These are phyloP conservation scores for Trapa bicornis DNA, from an alignment of 345 rosid genomes.

Conservation along the genomic window DNA sequence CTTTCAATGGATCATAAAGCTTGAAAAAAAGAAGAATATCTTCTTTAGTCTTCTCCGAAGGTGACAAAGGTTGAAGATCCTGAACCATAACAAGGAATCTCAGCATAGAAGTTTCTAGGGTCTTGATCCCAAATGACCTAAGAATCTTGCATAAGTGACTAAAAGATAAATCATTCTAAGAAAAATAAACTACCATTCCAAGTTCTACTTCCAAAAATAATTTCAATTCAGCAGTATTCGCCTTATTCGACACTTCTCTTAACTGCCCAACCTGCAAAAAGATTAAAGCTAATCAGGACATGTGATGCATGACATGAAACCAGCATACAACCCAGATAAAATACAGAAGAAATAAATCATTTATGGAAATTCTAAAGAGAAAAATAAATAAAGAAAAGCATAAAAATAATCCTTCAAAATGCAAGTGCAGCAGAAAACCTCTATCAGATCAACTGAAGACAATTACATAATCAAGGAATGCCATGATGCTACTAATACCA, in stretches of 20 bases:
- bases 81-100: conserved; percentile 9
- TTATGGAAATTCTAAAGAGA: neutral
- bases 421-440: neutral
- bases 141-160: neutral
- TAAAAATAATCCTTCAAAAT: neutral
- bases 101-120: neutral
- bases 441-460: neutral
- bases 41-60: conserved; percentile 21
- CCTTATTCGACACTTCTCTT: conserved; percentile 25
- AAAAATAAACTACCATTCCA: conserved; percentile 20
- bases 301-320: neutral
- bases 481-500: neutral
- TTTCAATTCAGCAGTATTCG: conserved; percentile 25
- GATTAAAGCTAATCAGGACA: neutral
- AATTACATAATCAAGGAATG: neutral
- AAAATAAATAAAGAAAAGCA: neutral
- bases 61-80: conserved; percentile 23
- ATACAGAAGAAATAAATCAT: neutral
- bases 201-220: conserved; percentile 34
- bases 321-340: neutral
- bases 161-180: neutral
- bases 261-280: conserved; percentile 32
- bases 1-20: conserved; percentile 30
- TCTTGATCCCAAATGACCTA: neutral
- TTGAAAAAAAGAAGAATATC: conserved; percentile 39